A percentile compares a stretch with the other conserved stretches of the same genome.
Evolutionary conservation across 164 flowering plant genomes (phyloP).

Genomic region (Malania oleifera): DNA sequence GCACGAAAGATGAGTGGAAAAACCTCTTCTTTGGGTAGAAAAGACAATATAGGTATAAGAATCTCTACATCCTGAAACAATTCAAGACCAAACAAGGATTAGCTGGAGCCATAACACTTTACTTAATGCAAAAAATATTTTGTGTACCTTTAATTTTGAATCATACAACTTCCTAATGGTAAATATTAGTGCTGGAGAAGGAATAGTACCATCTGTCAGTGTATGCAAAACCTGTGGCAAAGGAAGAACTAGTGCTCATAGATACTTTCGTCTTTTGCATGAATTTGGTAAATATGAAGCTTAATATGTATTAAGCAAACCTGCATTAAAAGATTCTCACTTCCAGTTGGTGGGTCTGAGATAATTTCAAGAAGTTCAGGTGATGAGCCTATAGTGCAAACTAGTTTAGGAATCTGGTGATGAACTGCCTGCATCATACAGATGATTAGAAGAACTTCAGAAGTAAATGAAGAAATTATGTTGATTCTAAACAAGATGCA

Average conservation of each 20-base stretch:
- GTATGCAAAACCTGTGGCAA: conserved; percentile 72
- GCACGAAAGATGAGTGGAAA: neutral
- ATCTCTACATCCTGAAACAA: conserved; percentile 75
- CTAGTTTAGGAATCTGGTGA: conserved; percentile 80
- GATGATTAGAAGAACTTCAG: conserved; percentile 10
- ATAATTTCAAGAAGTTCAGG: conserved; percentile 73
- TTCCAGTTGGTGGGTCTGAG: conserved; percentile 87
- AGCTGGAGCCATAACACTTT: neutral
- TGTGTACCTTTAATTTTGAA: conserved; percentile 66
- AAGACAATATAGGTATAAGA: conserved; percentile 71
- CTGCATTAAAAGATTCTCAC: conserved; percentile 78
- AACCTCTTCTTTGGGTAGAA: conserved; percentile 86
- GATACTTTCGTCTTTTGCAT: conserved; percentile 6
- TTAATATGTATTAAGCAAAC: conserved; percentile 26
- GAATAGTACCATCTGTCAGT: conserved; percentile 71
- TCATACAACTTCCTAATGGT: conserved; percentile 66
- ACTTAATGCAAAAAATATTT: neutral
- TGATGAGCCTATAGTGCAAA: conserved; percentile 88
- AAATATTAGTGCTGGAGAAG: conserved; percentile 61
- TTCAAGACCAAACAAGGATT: conserved; percentile 10
- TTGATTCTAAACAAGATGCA: neutral
- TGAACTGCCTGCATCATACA: conserved; percentile 69
- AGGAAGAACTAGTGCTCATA: conserved; percentile 1
- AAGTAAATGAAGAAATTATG: neutral
- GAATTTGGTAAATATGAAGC: neutral